A percentile compares a stretch with the other conserved stretches of the same genome.
Evolutionary conservation across 192 early-diverging fungal species (phyloP).

Genomic region (Coemansia sp.): DNA sequence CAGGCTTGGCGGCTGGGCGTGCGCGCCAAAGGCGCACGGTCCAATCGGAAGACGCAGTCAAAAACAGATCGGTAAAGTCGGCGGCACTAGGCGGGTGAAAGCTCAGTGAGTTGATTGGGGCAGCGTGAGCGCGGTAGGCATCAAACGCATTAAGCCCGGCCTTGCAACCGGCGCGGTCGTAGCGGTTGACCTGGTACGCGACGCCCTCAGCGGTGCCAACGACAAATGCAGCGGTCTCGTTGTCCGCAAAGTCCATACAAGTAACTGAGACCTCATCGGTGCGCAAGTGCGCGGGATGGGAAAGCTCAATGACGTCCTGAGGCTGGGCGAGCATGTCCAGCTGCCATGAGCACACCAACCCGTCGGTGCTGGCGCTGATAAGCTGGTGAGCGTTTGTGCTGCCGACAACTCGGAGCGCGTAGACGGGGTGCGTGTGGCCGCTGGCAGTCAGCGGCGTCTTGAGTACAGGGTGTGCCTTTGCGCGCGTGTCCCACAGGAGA

Average conservation of each 20-base stretch:
- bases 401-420: conserved; percentile 84
- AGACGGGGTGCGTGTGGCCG: conserved; percentile 97
- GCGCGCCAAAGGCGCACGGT: conserved; percentile 94
- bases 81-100: conserved; percentile 78
- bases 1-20: conserved; percentile 56
- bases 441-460: conserved; percentile 89
- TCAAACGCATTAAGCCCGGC: conserved; percentile 90
- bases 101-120: conserved; percentile 81
- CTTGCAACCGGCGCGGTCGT: conserved; percentile 93
- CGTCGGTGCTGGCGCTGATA: conserved; percentile 92
- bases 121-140: conserved; percentile 84
- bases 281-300: conserved; percentile 69
- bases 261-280: conserved; percentile 96
- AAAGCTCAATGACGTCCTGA: conserved; percentile 82
- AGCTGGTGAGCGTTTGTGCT: conserved; percentile 95
- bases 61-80: conserved; percentile 91
- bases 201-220: conserved; percentile 95
- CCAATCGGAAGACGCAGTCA: conserved; percentile 95
- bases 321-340: conserved; percentile 98
- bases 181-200: conserved; percentile 92
- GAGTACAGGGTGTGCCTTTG: conserved; percentile 84
- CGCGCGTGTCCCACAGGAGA: conserved; percentile 93
- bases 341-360: conserved; percentile 94
- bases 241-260: conserved; percentile 83
- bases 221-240: conserved; percentile 90